A percentile compares a stretch with the other conserved stretches of the same genome.
These are phyloP conservation scores for Aspergillus biplanus DNA, from an alignment of 495 filamentous ascomycete genomes.

Conservation along the genomic window DNA sequence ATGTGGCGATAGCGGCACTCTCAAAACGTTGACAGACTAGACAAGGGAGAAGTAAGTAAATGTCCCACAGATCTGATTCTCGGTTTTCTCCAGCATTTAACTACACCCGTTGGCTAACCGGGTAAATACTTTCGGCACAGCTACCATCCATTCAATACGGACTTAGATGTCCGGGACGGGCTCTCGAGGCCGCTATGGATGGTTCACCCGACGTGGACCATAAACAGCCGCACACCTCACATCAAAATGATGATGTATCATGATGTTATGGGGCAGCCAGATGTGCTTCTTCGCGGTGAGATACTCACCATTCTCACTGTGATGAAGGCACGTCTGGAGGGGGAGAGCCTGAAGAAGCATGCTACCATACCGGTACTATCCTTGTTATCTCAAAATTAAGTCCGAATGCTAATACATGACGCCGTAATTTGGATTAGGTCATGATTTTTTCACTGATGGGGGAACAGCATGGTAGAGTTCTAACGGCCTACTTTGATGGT, in stretches of 20 bases:
- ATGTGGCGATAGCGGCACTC: too few relatives aligned
- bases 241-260: slow-evolving; percentile 8
- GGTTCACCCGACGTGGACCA: not conserved
- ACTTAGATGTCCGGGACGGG: not conserved
- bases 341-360: slow-evolving; percentile 4
- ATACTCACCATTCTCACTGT: slow-evolving; percentile 3
- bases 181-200: not conserved
- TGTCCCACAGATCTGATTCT: too few relatives aligned
- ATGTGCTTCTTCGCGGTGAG: not conserved
- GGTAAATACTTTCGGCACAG: not conserved
- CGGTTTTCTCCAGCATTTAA: too few relatives aligned
- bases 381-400: not conserved
- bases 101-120: too few relatives aligned
- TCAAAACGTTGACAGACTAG: too few relatives aligned
- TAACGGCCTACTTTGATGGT: slow-evolving; percentile 8
- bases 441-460: slow-evolving; percentile 10
- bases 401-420: not conserved
- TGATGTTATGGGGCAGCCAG: not conserved
- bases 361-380: slow-evolving; percentile 5
- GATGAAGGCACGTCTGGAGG: not conserved
- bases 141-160: not conserved
- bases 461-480: not conserved
- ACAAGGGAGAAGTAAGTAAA: too few relatives aligned
- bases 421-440: not conserved
- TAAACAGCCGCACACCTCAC: slow-evolving; percentile 5